Evolutionary conservation across 805 yeast species (phyloP).

Genomic region (Ogataea trehaloabstinens): DNA sequence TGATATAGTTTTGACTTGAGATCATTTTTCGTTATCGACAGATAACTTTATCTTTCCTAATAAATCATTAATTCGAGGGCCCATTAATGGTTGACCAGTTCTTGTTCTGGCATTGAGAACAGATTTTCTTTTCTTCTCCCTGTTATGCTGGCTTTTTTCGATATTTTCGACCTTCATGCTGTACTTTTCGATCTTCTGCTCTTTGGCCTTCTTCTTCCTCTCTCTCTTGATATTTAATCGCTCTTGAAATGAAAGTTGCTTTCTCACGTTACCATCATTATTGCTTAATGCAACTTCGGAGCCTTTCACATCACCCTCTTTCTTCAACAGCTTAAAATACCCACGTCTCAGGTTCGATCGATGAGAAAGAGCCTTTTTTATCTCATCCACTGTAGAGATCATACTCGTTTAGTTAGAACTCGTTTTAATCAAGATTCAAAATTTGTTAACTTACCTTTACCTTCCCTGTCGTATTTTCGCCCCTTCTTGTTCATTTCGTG

Average conservation of each 20-base stretch:
- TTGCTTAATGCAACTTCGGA: slow-evolving; percentile 26
- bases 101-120: slow-evolving; percentile 54
- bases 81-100: slow-evolving; percentile 88
- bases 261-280: slow-evolving; percentile 22
- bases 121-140: slow-evolving; percentile 41
- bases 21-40: slow-evolving; percentile 6
- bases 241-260: slow-evolving; percentile 41
- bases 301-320: slow-evolving; percentile 52
- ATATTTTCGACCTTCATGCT: slow-evolving; percentile 30
- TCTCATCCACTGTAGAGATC: slow-evolving; percentile 47
- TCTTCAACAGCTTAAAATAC: slow-evolving; percentile 74
- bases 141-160: slow-evolving; percentile 40
- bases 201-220: slow-evolving; percentile 41
- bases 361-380: slow-evolving; percentile 72
- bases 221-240: slow-evolving; percentile 45
- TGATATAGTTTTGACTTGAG: slow-evolving; percentile 1
- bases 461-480: slow-evolving; percentile 27
- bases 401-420: no score
- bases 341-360: slow-evolving; percentile 78
- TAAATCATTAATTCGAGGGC: slow-evolving; percentile 76
- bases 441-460: neutral
- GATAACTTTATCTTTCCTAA: slow-evolving; percentile 72
- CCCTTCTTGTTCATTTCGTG: neutral
- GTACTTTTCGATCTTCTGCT: slow-evolving; percentile 40
- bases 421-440: no score